These are phyloP conservation scores for Tuber borchii DNA, from an alignment of 495 filamentous ascomycete species.

Conservation along the genomic window DNA sequence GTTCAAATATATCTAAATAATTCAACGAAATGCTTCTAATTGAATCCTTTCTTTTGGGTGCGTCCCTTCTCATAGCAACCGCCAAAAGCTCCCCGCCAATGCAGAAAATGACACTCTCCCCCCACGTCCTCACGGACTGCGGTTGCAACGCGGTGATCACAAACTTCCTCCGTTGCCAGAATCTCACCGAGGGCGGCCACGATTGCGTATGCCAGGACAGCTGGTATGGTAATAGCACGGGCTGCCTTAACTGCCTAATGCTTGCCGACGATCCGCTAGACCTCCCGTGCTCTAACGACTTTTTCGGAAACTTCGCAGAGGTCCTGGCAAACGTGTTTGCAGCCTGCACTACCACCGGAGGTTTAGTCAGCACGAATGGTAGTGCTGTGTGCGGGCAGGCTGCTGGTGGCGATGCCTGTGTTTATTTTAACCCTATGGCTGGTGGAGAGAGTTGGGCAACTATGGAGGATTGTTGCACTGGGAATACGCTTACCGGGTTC, in stretches of 20 bases:
- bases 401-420: background rate
- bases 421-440: background rate
- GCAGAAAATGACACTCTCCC: slow-evolving; percentile 6
- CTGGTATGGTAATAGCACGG: slow-evolving; percentile 2
- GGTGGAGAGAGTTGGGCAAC: background rate
- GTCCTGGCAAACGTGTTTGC: slow-evolving; percentile 4
- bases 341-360: slow-evolving; percentile 9
- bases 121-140: slow-evolving; percentile 8
- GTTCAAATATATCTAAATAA: background rate
- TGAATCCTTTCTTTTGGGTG: slow-evolving; percentile 2
- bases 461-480: background rate
- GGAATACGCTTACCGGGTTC: background rate
- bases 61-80: background rate
- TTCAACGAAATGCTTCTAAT: background rate
- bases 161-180: background rate
- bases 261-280: background rate
- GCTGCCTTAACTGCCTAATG: slow-evolving; percentile 3
- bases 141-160: slow-evolving; percentile 4
- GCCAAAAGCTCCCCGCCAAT: slow-evolving; percentile 6
- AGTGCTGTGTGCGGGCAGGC: background rate
- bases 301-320: background rate
- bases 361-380: background rate
- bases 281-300: background rate
- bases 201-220: slow-evolving; percentile 12
- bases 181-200: background rate